Base-by-base conservation (phyloP, 148 eudicot genomes). In the Limonium bicolor region DNA sequence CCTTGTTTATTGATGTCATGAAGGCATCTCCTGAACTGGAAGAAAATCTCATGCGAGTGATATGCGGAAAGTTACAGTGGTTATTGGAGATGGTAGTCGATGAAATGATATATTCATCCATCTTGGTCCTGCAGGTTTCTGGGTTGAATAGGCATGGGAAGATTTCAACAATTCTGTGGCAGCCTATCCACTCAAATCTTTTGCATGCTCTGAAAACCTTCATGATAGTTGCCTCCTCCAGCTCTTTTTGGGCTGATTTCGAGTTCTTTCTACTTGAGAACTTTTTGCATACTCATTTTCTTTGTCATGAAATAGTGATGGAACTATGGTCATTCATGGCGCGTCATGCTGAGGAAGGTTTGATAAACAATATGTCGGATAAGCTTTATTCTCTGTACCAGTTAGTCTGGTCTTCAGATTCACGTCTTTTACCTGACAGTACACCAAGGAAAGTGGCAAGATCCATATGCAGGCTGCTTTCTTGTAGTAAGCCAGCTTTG, bases 261-360 rank as follows among this genome's bases (percentile, higher is more conserved):
- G 71, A 76, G 54, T 46, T 40, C 5, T 84, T 84, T 42, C 66
- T 88, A 22, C 69, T 84, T 11, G 81, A 77, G 47, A 88, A 88
- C 56, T 54, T 77, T 43, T 59, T 80, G 59, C 95, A 88, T 61
- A 78, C 93, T 36, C 97, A 88, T 54, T 68, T 75, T 53, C 75
- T 88, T 48, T 84, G 97, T 63, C 48, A 64, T 67, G 93, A 88
- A 42, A 67, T 88, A 36, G 59, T 77, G 26, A 68, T 72, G 71
- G 93, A 88, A 50, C 93, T 88, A 44, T 88, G 86, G 85, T 74
- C 93, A 58, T 88, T 80, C 48, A 32, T 80, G 28, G 46, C 77
- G 46, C 72, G 84, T 18, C 78, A 83, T 73, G 81, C 84, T 41
- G 97, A 80, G 54, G 38, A 16, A 59, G 78, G 53, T 48, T 28